Evolutionary conservation across 139 green algal species (phyloP), one percentile per base, ranked within the genome.

Genomic region (Chlorella sp.): DNA sequence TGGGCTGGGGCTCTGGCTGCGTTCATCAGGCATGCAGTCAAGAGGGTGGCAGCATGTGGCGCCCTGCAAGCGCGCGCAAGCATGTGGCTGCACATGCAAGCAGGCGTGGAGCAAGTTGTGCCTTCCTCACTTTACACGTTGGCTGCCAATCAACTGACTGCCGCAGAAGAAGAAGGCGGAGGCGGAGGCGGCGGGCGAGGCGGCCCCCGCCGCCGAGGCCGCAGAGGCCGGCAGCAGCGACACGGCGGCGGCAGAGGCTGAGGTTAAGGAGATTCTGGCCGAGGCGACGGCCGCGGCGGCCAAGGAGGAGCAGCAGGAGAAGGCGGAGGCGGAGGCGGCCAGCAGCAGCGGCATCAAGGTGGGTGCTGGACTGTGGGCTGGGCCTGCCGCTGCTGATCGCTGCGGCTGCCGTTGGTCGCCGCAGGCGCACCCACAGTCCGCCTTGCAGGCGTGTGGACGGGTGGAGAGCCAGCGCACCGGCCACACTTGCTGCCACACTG

Each of bases 141-240:
- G n/a, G n/a, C n/a, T n/a, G n/a, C n/a, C n/a, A n/a, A n/a, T n/a
- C n/a, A n/a, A n/a, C n/a, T n/a, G n/a, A n/a, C n/a, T n/a, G n/a
- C 51, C 81, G 78, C 34, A 58, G 72, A 88, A 86, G 81, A 83
- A 90, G 54, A 83, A 88, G 38, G 81, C 85, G 46, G 69, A 82
- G 41, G 85, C 83, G 30, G 83, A 87, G 76, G 65, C 83, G 65
- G 92, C 92, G 38, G 81, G 54, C 48, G 81, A 75, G 54, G 80
- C 64, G 41, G 72, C 84, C 48, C 73, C 76, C n/a, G 83, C 58
- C 8, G 74, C 56, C 54, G 79, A 75, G 76, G 86, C n/a, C 44
- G 83, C n/a, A 11, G 85, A 81, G 67, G 64, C 40, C 74, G 26
- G 75, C 76, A 73, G 77, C 82, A 64, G 84, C 62, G 81, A 90